Percentiles rank a stretch among this genome's conserved stretches.
These are phyloP conservation scores for Arachnomyces sp. DNA, from an alignment of 2,329 filamentous ascomycete species.

Conservation along the genomic window DNA sequence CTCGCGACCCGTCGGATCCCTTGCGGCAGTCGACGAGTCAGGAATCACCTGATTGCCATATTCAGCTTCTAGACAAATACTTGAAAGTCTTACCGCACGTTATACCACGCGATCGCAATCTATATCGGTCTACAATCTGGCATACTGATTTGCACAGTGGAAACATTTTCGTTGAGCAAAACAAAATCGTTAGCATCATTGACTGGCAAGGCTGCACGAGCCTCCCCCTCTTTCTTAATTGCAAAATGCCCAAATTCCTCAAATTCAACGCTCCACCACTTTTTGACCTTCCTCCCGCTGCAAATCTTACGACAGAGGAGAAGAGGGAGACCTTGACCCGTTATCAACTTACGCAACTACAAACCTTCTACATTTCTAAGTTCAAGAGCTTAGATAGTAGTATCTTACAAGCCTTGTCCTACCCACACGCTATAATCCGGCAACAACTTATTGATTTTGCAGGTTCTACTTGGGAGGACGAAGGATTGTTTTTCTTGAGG, in stretches of 20 bases:
- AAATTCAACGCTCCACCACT: slow-evolving; percentile 17
- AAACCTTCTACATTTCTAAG: slow-evolving; percentile 9
- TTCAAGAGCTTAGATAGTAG: slow-evolving; percentile 8
- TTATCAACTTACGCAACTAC: slow-evolving; percentile 13
- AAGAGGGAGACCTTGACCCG: slow-evolving; percentile 11
- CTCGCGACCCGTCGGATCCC: slow-evolving; percentile 15
- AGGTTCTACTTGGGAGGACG: slow-evolving; percentile 14
- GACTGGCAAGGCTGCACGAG: slow-evolving; percentile 19
- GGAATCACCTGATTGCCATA: slow-evolving; percentile 23
- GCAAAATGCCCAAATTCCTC: slow-evolving; percentile 14
- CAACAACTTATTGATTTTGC: slow-evolving; percentile 14
- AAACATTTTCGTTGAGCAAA: slow-evolving; percentile 31
- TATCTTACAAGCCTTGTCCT: slow-evolving; percentile 11
- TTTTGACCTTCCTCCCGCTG: slow-evolving; percentile 11
- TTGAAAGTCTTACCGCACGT: slow-evolving; percentile 23
- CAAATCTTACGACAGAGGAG: slow-evolving; percentile 11
- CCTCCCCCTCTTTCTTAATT: slow-evolving; percentile 17
- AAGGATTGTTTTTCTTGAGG: slow-evolving; percentile 13
- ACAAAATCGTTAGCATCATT: slow-evolving; percentile 16
- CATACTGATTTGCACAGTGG: slow-evolving; percentile 31
- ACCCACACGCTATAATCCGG: slow-evolving; percentile 11
- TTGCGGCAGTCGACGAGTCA: slow-evolving; percentile 19
- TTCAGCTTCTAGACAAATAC: slow-evolving; percentile 23
- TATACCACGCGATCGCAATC: slow-evolving; percentile 17
- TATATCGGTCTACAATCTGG: slow-evolving; percentile 27